Base-by-base conservation (phyloP, 192 early-diverging fungal genomes). In the Coemansia sp. region DNA sequence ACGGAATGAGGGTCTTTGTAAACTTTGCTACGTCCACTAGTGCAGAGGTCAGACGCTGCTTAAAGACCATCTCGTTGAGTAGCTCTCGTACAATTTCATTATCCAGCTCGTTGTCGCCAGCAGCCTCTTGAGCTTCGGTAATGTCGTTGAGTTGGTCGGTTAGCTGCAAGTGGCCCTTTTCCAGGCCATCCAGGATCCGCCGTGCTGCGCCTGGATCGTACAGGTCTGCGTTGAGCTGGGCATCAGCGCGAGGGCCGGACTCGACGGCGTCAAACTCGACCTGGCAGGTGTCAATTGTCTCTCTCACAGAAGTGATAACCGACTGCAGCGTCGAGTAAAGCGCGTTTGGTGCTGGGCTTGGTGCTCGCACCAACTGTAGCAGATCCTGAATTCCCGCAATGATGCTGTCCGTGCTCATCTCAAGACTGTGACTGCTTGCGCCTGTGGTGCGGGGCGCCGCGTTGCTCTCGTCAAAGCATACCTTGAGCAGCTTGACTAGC, bases 1-100 rank as follows among this genome's bases (percentile, higher is more conserved):
- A 82, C 57, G 84, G 84, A 48, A 94, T 86, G 20, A 97, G 78
- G 28, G 91, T 91, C 71, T 94, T 94, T 41, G 92, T 93, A 68
- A 82, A 89, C 79, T 92, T 93, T 21, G 93, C 94, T 70, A 98
- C 92, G 64, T 98, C 94, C 81, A 94, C 94, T 41, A 88, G 80
- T 1, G 89, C 91, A 45, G 87, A 89, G 3, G 92, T 93, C 56
- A 98, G 77, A 58, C 90, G 77, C 73, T 94, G 91, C 76, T 95
- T 98, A 65, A 88, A 82, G 1, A 85, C 83, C 65, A 87, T 91
- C 35, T 87, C 86, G 48, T 80, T 74, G 18, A 83, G 69, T 16
- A 85, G 76, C 42, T 86, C 76, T 6, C 77, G 38, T n/a, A 84
- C 83, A 58, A 84, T 73, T 31, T 75, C 72, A 62, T 79, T 80